phyloP scores from a whole-genome alignment of 805 yeast genomes.

The Wickerhamiella brachini region DNA sequence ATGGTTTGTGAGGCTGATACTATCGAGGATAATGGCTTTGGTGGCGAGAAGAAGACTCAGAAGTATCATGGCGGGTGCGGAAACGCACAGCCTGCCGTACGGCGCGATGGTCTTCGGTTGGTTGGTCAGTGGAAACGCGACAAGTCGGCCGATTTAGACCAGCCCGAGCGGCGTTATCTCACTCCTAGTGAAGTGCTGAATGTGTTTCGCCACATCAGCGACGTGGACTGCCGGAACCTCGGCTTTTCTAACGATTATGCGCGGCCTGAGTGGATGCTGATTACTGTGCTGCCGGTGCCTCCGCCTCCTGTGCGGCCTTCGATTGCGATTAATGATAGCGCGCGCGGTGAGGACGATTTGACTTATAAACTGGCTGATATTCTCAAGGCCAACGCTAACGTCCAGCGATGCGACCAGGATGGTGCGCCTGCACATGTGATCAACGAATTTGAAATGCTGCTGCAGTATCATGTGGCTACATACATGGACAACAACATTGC shows the following conservation, averaged over 20 bases:
- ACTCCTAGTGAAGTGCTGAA: constrained; percentile 81
- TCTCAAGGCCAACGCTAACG: constrained; percentile 88
- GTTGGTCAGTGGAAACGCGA: constrained; percentile 98
- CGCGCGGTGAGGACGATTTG: constrained; percentile 97
- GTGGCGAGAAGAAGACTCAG: constrained; percentile 29
- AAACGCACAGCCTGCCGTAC: constrained; percentile 85
- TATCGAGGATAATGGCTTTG: constrained; percentile 39
- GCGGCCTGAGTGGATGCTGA: constrained; percentile 96
- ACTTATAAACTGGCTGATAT: constrained; percentile 96
- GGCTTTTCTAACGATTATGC: constrained; percentile 95
- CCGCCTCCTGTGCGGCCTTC: constrained; percentile 99
- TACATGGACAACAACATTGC: constrained; percentile 99
- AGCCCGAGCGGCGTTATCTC: constrained; percentile 81
- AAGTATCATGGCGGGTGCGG: constrained; percentile 89
- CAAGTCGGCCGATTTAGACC: constrained; percentile 69
- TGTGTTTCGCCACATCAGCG: constrained; percentile 80
- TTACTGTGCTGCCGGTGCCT: constrained; percentile 97
- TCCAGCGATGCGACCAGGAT: constrained; percentile 94
- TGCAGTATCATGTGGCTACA: constrained; percentile 97
- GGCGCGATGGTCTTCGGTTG: constrained; percentile 88
- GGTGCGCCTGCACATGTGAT: constrained; percentile 99
- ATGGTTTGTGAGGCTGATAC: constrained; percentile 89
- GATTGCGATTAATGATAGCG: constrained; percentile 94
- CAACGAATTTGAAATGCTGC: constrained; percentile 85
- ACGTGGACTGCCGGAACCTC: constrained; percentile 64